Evolutionary conservation across 495 filamentous ascomycete species (phyloP).

Genomic region (Neurospora intermedia): DNA sequence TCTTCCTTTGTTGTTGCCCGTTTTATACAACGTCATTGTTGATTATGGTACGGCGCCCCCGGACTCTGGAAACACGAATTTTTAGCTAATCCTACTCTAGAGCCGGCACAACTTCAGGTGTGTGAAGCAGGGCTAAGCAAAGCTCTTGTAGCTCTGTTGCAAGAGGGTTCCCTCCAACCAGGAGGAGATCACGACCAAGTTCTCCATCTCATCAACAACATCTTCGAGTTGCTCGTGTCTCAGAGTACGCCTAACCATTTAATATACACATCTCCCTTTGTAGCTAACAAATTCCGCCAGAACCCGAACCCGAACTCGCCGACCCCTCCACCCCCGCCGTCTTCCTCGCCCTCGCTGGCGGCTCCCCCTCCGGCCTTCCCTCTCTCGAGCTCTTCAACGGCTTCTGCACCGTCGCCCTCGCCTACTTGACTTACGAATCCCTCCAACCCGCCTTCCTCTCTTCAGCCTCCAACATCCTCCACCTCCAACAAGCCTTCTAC

Average conservation of each 20-base stretch:
- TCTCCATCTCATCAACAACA: conserved; percentile 33
- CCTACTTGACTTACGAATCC: conserved; percentile 31
- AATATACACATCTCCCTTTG: too few species aligned
- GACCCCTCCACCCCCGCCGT: conserved; percentile 22
- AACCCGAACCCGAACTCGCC: conserved; percentile 24
- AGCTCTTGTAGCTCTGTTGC: conserved; percentile 29
- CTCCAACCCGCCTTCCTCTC: conserved; percentile 36
- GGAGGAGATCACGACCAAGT: conserved; percentile 9
- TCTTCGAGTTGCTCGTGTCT: conserved; percentile 37
- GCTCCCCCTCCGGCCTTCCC: conserved; percentile 1
- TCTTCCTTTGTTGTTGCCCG: conserved; percentile 48
- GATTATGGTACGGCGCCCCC: conserved; percentile 50
- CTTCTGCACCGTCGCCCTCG: conserved; percentile 25
- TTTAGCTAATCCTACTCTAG: conserved; percentile 12
- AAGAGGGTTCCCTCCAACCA: conserved; percentile 20
- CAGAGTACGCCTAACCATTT: conserved; percentile 24
- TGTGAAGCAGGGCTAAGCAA: conserved; percentile 31
- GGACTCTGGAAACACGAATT: background rate
- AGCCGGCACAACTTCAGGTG: conserved; percentile 43
- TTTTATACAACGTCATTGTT: conserved; percentile 63
- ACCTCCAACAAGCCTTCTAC: conserved; percentile 25
- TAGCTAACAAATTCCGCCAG: conserved; percentile 11
- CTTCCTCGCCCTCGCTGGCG: conserved; percentile 24
- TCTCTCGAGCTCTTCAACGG: conserved; percentile 28
- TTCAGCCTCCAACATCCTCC: conserved; percentile 12